A percentile compares a stretch with the other conserved stretches of the same genome.
These are phyloP conservation scores for Sideroxylon spinosum DNA, from an alignment of 179 eudicot genomes.

Conservation along the genomic window DNA sequence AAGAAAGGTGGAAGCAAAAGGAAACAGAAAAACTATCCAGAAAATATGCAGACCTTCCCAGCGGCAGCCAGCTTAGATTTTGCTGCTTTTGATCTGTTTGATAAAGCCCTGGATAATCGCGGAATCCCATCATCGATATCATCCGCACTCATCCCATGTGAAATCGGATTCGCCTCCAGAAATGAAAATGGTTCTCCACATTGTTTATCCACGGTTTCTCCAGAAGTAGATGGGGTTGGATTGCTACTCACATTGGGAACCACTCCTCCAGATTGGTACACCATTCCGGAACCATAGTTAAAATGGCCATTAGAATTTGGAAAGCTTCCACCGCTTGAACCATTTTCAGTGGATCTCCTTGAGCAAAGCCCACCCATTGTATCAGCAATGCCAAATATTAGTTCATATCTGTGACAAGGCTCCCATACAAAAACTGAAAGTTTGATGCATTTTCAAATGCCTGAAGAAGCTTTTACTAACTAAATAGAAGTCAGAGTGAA, in stretches of 20 bases:
- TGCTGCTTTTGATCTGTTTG: constrained; percentile 66
- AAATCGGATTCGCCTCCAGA: constrained; percentile 41
- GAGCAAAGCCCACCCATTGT: constrained; percentile 95
- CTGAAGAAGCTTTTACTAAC: neutral
- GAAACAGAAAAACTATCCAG: constrained; percentile 1
- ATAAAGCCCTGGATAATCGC: constrained; percentile 53
- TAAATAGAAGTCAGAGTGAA: neutral
- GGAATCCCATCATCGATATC: constrained; percentile 80
- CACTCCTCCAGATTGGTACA: constrained; percentile 38
- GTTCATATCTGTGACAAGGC: constrained; percentile 5
- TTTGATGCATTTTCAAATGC: constrained; percentile 11
- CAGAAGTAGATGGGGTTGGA: constrained; percentile 23
- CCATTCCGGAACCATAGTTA: constrained; percentile 38
- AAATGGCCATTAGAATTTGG: constrained; percentile 58
- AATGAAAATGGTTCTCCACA: constrained; percentile 55
- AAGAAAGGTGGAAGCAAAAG: neutral
- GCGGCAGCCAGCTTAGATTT: constrained; percentile 71
- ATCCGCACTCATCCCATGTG: constrained; percentile 32
- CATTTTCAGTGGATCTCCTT: constrained; percentile 64
- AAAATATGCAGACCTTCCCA: constrained; percentile 48
- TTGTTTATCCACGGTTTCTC: constrained; percentile 36
- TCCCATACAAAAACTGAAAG: neutral
- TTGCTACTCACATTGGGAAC: constrained; percentile 24
- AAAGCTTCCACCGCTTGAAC: constrained; percentile 42
- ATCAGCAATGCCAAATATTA: constrained; percentile 6